Conservation (phyloP, 73 alveolate genomes). For the Paramecium octaurelia region DNA sequence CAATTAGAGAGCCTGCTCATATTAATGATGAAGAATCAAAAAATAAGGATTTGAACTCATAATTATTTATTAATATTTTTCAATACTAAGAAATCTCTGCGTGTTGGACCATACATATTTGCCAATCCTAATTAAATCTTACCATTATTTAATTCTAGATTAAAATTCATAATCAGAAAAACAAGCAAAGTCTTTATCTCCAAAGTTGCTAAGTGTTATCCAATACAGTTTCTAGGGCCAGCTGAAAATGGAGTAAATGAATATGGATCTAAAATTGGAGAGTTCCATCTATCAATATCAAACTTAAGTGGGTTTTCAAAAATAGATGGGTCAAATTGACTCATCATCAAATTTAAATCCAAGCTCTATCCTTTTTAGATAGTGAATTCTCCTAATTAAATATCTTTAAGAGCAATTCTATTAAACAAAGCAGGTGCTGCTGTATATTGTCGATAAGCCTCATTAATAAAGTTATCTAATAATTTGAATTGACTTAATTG, state of each 20-base stretch:
- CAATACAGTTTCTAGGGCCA: constrained; percentile 57
- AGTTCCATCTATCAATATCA: constrained; percentile 15
- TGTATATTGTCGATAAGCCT: not conserved
- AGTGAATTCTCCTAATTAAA: not conserved
- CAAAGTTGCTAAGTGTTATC: constrained; percentile 39
- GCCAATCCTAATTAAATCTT: not conserved
- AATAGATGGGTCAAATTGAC: not conserved
- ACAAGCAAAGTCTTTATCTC: constrained; percentile 30
- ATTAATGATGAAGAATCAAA: not conserved
- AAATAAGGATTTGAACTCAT: constrained; percentile 33
- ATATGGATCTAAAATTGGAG: not conserved
- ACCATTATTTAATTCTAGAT: not conserved
- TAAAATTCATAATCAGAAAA: not conserved
- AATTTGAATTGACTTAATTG: not conserved
- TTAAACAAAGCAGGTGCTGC: not conserved
- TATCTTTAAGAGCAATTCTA: not conserved
- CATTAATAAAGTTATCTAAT: not conserved
- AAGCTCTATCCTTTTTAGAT: constrained; percentile 15
- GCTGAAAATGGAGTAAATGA: constrained; percentile 51
- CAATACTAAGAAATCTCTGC: constrained; percentile 35
- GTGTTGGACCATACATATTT: constrained; percentile 36
- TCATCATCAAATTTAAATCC: constrained; percentile 19
- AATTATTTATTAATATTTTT: not conserved
- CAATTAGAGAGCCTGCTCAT: not conserved
- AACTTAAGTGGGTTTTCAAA: constrained; percentile 22